Conservation (phyloP, 345 rosid genomes). For the Brassica carinata region DNA sequence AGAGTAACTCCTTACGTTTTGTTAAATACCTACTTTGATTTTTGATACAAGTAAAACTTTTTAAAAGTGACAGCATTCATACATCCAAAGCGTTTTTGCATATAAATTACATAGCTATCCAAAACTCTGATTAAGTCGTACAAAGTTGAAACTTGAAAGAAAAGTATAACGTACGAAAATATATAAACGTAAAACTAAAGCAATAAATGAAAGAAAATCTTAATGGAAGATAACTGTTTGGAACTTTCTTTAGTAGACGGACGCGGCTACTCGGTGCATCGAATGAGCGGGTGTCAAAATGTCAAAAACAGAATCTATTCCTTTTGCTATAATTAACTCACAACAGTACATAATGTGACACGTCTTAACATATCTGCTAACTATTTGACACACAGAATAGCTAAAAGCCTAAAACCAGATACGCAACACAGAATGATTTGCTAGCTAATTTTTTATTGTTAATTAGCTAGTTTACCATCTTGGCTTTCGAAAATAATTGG, state of each 20-base stretch:
- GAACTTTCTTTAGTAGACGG: not conserved
- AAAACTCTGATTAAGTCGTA: not conserved
- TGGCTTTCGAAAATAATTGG: not conserved
- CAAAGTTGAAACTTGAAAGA: not conserved
- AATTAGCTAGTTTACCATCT: not conserved
- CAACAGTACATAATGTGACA: not conserved
- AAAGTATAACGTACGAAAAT: constrained; percentile 3
- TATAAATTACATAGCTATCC: not conserved
- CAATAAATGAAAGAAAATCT: not conserved
- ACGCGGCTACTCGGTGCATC: constrained; percentile 40
- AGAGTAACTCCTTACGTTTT: not conserved
- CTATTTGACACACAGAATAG: not conserved
- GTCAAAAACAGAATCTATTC: constrained; percentile 37
- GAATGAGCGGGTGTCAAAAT: constrained; percentile 21
- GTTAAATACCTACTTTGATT: not conserved
- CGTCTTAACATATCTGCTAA: constrained; percentile 11
- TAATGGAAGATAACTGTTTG: constrained; percentile 9
- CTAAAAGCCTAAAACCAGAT: not conserved
- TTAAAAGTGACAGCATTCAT: not conserved
- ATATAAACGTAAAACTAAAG: too few relatives aligned
- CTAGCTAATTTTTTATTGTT: not conserved
- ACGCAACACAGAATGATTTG: not conserved
- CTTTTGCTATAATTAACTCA: not conserved
- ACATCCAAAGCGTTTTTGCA: not conserved
- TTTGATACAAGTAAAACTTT: not conserved